Conservation (phyloP, 176 grass and related monocot species). For the Chloris gayana region DNA sequence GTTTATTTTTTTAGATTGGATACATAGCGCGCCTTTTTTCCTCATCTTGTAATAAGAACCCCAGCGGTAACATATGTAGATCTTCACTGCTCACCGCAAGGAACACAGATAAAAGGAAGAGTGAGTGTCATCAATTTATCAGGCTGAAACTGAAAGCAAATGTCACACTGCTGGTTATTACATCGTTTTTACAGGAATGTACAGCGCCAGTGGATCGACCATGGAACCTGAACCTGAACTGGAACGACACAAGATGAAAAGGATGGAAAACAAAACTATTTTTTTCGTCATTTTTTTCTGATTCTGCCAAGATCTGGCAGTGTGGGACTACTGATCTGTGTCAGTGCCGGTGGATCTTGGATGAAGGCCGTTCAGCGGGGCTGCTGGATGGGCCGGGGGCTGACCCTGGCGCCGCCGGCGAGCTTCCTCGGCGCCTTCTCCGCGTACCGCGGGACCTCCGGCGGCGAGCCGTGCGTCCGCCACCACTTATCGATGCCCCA, state of each 20-base stretch:
- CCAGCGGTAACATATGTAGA: no score
- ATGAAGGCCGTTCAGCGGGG: conserved; percentile 30
- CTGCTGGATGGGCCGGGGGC: conserved; percentile 59
- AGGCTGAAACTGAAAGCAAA: background rate
- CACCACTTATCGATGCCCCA: conserved; percentile 66
- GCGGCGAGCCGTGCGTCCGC: conserved; percentile 29
- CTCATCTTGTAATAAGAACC: no score
- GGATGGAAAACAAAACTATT: background rate
- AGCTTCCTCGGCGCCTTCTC: conserved; percentile 55
- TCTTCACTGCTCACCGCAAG: background rate
- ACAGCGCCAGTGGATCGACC: background rate
- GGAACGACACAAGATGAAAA: background rate
- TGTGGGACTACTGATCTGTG: background rate
- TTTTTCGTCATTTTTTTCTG: background rate
- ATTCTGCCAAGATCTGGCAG: background rate
- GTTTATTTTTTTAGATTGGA: no score
- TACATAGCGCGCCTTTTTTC: no score
- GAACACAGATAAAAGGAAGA: background rate
- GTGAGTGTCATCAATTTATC: no score
- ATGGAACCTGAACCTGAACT: background rate
- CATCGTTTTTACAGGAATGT: conserved; percentile 1
- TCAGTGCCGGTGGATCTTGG: background rate
- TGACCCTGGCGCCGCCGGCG: conserved; percentile 40
- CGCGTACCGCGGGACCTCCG: conserved; percentile 46
- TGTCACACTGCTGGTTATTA: conserved; percentile 1